A percentile compares a stretch with the other conserved stretches of the same genome.
Evolutionary conservation across 352 stramenopile genomes (phyloP).

Genomic region (Phytopythium chamaehyphon): DNA sequence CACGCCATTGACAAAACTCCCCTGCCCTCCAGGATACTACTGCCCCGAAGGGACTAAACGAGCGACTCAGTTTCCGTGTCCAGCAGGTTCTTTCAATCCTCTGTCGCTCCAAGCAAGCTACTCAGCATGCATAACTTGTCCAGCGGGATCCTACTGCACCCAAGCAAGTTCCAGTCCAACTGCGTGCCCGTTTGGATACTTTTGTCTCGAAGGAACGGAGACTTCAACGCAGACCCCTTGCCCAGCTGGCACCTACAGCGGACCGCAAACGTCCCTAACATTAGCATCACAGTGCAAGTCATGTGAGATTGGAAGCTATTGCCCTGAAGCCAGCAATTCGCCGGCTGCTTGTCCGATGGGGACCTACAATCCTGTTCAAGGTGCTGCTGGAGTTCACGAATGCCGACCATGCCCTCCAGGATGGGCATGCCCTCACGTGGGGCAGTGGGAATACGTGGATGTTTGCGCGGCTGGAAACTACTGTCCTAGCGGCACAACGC

Average conservation of each 20-base stretch:
- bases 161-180: slow-evolving; percentile 39
- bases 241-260: slow-evolving; percentile 82
- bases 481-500: slow-evolving; percentile 58
- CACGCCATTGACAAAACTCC: slow-evolving; percentile 55
- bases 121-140: slow-evolving; percentile 54
- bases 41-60: slow-evolving; percentile 69
- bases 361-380: slow-evolving; percentile 61
- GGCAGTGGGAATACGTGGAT: slow-evolving; percentile 56
- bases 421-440: slow-evolving; percentile 69
- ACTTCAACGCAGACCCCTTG: slow-evolving; percentile 77
- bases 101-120: slow-evolving; percentile 40
- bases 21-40: slow-evolving; percentile 61
- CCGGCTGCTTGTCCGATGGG: slow-evolving; percentile 67
- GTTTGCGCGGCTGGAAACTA: slow-evolving; percentile 67
- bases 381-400: slow-evolving; percentile 46
- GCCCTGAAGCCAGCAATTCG: slow-evolving; percentile 66
- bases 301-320: slow-evolving; percentile 81
- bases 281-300: slow-evolving; percentile 43
- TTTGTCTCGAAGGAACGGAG: slow-evolving; percentile 69
- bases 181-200: slow-evolving; percentile 77
- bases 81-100: slow-evolving; percentile 78
- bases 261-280: slow-evolving; percentile 41
- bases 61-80: slow-evolving; percentile 75
- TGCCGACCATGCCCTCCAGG: slow-evolving; percentile 66
- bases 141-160: slow-evolving; percentile 60